Base-by-base conservation (phyloP, 352 stramenopile genomes). In the Phytophthora pini region DNA sequence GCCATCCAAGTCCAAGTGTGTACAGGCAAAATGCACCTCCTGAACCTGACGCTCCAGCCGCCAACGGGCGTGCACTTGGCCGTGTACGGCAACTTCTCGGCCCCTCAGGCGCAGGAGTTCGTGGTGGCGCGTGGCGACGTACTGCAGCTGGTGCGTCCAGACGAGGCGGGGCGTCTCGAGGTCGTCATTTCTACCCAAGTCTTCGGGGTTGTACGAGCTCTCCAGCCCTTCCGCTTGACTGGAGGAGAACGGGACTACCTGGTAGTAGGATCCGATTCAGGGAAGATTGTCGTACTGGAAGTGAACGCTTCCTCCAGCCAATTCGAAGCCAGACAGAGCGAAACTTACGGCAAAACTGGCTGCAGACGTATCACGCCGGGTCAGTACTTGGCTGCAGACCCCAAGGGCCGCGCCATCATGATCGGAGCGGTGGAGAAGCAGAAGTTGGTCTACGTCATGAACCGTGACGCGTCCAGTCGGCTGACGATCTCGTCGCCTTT, bases 391-490 rank as follows among this genome's bases (percentile, higher is more conserved):
- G 96, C 97, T 1, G 86, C 83, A 7, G 98, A 99, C 73, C 98
- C 98, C 2, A 98, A 98, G 63, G 98, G 98, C 29, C 92, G 98
- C 17, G 97, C 97, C 17, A 85, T 99, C 17, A 98, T 99, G 84
- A 88, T 99, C 40, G 88, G 87, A 56, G 90, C 86, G 17, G 76
- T 99, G 22, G 98, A 99, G 84, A 99, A 99, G 79, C 96, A 99
- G 70, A 99, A 99, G 70, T 85, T 99, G 11, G 98, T 99, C 22
- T 99, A 99, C 77, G 96, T 99, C 22, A 93, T 99, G 80, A 99
- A 99, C 75, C 87, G 97, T 29, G 97, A 99, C 71, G 88, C 92
- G 6, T 88, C 86, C 2, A 97, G 93, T 64, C 87, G 90, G 1
- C 73, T 99, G 11, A 99, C 97, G 15, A 99, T 99, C 65, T 98